Conservation (phyloP, 106 monocot genomes). For the Xerophyta viscosa region DNA sequence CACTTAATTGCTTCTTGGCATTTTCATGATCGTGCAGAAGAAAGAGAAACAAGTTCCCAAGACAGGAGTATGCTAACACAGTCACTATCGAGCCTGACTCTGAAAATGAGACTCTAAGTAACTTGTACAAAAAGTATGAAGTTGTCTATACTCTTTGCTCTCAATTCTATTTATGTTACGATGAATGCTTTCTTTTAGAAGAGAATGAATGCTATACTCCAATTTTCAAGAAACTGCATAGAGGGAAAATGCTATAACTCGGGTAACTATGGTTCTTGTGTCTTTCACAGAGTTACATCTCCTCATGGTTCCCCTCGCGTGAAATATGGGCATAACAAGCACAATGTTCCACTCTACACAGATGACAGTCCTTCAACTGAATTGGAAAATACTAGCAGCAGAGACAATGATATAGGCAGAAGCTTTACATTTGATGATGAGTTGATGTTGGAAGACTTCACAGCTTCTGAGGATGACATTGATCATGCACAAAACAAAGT, state of each 20-base stretch:
- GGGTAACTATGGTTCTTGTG: background rate
- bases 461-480: slow-evolving; percentile 42
- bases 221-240: no score
- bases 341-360: slow-evolving; percentile 1
- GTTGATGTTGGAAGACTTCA: slow-evolving; percentile 13
- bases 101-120: background rate
- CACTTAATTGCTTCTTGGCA: background rate
- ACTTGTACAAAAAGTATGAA: background rate
- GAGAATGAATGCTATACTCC: no score
- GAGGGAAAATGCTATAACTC: no score
- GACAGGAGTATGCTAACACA: background rate
- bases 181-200: background rate
- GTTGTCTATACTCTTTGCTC: background rate
- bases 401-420: background rate
- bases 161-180: background rate
- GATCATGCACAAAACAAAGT: slow-evolving; percentile 5
- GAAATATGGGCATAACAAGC: slow-evolving; percentile 3
- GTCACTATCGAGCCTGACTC: background rate
- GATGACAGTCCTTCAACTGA: slow-evolving; percentile 16
- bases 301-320: background rate
- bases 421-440: slow-evolving; percentile 4
- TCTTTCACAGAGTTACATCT: background rate
- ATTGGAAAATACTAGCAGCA: slow-evolving; percentile 2
- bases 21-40: background rate
- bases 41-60: background rate